Evolutionary conservation across 1,284 basidiomycete species (phyloP), one percentile per base, ranked within the genome.

Genomic region (Ganoderma multipileum): DNA sequence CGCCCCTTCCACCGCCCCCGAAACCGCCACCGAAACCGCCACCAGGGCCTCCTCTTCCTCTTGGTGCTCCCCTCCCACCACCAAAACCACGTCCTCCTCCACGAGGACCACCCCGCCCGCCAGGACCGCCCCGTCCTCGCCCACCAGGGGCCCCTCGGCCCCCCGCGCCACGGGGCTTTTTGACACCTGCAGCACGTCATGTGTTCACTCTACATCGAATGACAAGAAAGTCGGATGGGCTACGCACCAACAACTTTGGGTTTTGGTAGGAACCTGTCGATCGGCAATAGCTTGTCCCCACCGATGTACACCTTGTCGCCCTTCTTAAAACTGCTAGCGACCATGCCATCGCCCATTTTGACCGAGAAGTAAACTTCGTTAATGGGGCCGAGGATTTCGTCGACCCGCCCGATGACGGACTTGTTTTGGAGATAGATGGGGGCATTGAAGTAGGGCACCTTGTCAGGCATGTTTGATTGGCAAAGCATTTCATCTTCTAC

Each of bases 401-500:
- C 96, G 47, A 98, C 94, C 81, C 97, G 97, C 72, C 96, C 96
- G 72, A 98, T 95, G 71, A 90, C 89, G 11, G 96, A 96, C 84
- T 99, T 99, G 84, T 99, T 99, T 85, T 96, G 92, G 63, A 99
- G 89, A 82, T 98, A 99, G 80, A 99, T 98, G 65, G 98, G 97
- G 0, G 98, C 97, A 81, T 99, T 99, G 87, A 99, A 99, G 84
- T 98, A 98, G 0, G 98, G 98, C 18, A 99, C 95, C 85, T 95
- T 97, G 81, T 96, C 91, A 2, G 91, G 84, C 79, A 96, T 89
- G 44, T 91, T 84, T 14, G 96, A 95, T 12, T 91, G 86, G 82
- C 98, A 99, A 67, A 99, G 85, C 97, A 99, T 99, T 81, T 99
- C 97, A 71, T 95, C 95, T 84, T 99, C 98, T 61, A 98, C 97